Conservation (phyloP, 2,329 filamentous ascomycete genomes). For the Fusarium mundagurra region DNA sequence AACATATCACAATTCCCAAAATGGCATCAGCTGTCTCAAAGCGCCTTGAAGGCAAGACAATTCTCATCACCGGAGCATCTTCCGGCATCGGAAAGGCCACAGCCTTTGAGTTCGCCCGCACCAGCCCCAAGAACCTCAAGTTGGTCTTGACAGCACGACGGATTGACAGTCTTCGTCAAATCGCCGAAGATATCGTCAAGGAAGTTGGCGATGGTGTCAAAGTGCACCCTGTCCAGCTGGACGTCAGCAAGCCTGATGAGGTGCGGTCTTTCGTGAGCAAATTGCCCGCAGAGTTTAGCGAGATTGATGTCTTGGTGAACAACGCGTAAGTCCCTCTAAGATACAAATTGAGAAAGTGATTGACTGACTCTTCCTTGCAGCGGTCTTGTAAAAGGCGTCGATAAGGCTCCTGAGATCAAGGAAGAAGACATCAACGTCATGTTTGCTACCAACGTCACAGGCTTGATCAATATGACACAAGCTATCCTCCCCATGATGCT, state of each 20-base stretch:
- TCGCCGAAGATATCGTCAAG: slow-evolving; percentile 78
- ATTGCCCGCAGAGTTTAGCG: slow-evolving; percentile 82
- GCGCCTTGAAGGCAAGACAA: slow-evolving; percentile 91
- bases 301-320: slow-evolving; percentile 91
- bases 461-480: slow-evolving; percentile 96
- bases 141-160: slow-evolving; percentile 88
- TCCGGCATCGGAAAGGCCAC: slow-evolving; percentile 86
- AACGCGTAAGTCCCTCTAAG: slow-evolving; percentile 76
- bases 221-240: slow-evolving; percentile 82
- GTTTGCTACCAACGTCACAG: slow-evolving; percentile 93
- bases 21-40: slow-evolving; percentile 72
- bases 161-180: slow-evolving; percentile 77
- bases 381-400: slow-evolving; percentile 88
- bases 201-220: slow-evolving; percentile 84
- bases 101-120: slow-evolving; percentile 91
- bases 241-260: slow-evolving; percentile 82
- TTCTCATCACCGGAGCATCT: slow-evolving; percentile 90
- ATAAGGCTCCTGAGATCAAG: slow-evolving; percentile 84
- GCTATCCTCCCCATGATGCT: slow-evolving; percentile 85
- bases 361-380: slow-evolving; percentile 53
- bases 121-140: slow-evolving; percentile 79
- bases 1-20: slow-evolving; percentile 30
- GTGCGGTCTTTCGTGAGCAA: slow-evolving; percentile 75
- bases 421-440: slow-evolving; percentile 85
- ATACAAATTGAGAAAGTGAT: fast-evolving